Base-by-base conservation (phyloP, 2,329 filamentous ascomycete genomes). In the Beauveria caledonica region DNA sequence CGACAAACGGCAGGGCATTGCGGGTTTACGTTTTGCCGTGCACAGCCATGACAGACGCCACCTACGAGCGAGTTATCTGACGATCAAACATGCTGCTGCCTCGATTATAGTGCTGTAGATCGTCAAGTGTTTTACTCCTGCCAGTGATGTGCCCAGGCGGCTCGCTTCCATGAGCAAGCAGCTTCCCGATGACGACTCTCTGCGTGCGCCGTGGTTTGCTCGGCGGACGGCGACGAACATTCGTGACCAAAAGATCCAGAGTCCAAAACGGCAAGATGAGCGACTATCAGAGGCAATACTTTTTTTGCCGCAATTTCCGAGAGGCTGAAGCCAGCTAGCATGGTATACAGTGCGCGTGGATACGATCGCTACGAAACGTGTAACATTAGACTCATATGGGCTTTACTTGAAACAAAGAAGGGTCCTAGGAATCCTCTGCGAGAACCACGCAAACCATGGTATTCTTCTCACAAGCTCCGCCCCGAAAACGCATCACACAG, bases 281-380 rank as follows among this genome's bases (percentile, higher is more conserved):
- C 36, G 13, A 29, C 21, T 5, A 58, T 58, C 56, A 58, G 23
- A 51, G 56, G 56, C 46, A 33, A 11, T 11, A 45, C 27, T 51
- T 36, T 58, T 48, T 58, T 51, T 58, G 56, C 56, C 56, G 56
- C 36, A 58, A 25, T 51, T 44, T 48, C 56, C 44, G 54, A 21
- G 45, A 39, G 29, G 29, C 45, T 42, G 44, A 27, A 40, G 21
- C 25, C 19, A 29, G 29, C 40, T 23, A 21, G 44, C 29, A 33
- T 33, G 3, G 23, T 25, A 45, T 45, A 48, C 27, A 19, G 55
- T 39, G 55, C 21, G 45, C 29, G 33, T 50, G 45, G 55, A 19
- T 57, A 49, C 44, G 44, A 40, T 11, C n/a, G 42, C 25, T 55
- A 17, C 40, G 29, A 25, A 42, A 58, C 54, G 29, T 39, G 45